Percentiles rank a stretch among this genome's conserved stretches.
phyloP scores from a whole-genome alignment of 2,329 filamentous ascomycete genomes.

The Microdochium paspali region DNA sequence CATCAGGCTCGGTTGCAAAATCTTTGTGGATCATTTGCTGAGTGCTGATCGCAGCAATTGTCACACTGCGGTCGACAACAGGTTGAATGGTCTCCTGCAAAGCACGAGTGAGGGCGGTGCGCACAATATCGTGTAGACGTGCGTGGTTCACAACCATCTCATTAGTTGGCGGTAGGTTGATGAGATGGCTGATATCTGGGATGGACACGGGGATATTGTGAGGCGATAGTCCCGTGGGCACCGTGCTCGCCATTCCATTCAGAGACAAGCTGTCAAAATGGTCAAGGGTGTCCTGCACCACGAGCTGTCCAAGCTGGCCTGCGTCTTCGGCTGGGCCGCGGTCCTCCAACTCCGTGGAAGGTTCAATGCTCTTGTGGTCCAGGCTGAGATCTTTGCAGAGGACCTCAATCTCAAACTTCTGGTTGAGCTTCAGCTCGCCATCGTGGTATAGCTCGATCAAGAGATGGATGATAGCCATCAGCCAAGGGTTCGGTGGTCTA shows the following conservation, averaged over 20 bases:
- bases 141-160: slow-evolving; percentile 67
- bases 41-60: slow-evolving; percentile 94
- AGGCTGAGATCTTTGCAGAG: slow-evolving; percentile 85
- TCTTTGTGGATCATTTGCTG: slow-evolving; percentile 94
- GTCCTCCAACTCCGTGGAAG: slow-evolving; percentile 77
- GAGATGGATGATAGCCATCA: slow-evolving; percentile 90
- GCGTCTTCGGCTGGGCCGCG: slow-evolving; percentile 56
- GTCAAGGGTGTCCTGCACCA: slow-evolving; percentile 61
- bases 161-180: slow-evolving; percentile 73
- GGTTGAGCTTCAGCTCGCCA: slow-evolving; percentile 87
- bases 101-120: slow-evolving; percentile 77
- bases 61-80: slow-evolving; percentile 94
- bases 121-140: slow-evolving; percentile 67
- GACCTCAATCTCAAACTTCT: slow-evolving; percentile 98
- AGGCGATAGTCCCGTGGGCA: slow-evolving; percentile 66
- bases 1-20: slow-evolving; percentile 86
- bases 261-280: slow-evolving; percentile 76
- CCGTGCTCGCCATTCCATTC: slow-evolving; percentile 60
- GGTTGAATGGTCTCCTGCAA: slow-evolving; percentile 95
- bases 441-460: slow-evolving; percentile 91
- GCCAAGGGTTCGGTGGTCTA: slow-evolving; percentile 89
- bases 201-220: slow-evolving; percentile 70
- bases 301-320: slow-evolving; percentile 33
- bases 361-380: slow-evolving; percentile 87
- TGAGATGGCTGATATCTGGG: slow-evolving; percentile 70